Base-by-base conservation (phyloP, 305 asterid genomes). In the Fraxinus dipetala region DNA sequence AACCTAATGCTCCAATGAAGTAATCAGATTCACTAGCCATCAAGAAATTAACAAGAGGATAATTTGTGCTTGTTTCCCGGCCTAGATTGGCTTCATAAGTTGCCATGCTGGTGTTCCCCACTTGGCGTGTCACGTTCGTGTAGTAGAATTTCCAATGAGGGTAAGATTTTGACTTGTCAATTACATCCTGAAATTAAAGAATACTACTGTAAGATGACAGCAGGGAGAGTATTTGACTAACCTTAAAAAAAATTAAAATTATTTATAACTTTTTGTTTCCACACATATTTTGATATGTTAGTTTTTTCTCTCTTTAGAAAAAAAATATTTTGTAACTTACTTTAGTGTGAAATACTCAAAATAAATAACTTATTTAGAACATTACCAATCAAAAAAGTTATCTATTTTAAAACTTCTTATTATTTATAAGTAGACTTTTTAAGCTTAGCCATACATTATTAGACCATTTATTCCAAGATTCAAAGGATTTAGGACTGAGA, bases 21-120 rank as follows among this genome's bases (percentile, higher is more conserved):
- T 91, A 96, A 85, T 96, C 98, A 0, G 97, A 93, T 80, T 96
- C 99, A 10, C 95, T 75, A 65, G 99, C 98, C 97, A 94, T 91
- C 95, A 94, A 88, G 91, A 94, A 96, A 86, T 96, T 96, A 38
- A 93, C 97, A 3, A 94, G 88, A 24, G 99, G 99, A 78, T 95
- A 93, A 59, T 95, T 95, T 2, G 97, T 95, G 92, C 98, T 93
- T 13, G 90, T 91, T 85, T 93, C 92, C 90, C 98, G 88, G 6
- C 99, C 98, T 61, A 96, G 97, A 67, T 95, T 94, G 69, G 95
- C 94, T 86, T 93, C 98, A 20, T 93, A 96, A 8, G 89, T 82
- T 38, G 98, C 98, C 97, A 96, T 96, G 8, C 92, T 90, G 59
- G 83, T 81, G 89, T 94, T 93, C 79, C 98, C 99, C 24, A 18